These are phyloP conservation scores for Garcileccinum viscosum DNA, from an alignment of 1,284 basidiomycete species.

Conservation along the genomic window DNA sequence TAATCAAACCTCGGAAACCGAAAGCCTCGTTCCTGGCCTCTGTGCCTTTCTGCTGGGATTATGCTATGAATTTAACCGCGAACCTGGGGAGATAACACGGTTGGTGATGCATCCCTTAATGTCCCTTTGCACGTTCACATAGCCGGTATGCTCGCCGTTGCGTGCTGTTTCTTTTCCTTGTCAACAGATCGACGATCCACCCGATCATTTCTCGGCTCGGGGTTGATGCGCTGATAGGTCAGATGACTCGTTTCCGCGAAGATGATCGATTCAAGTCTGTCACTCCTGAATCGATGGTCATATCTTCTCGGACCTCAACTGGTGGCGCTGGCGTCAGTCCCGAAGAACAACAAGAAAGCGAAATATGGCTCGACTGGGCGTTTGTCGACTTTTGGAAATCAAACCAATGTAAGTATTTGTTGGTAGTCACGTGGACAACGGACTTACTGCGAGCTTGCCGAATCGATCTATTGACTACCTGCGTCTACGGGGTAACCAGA, in stretches of 20 bases:
- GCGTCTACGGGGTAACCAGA: conserved; percentile 45
- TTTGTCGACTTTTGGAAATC: conserved; percentile 99
- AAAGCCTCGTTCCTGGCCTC: conserved; percentile 88
- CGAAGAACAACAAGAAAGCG: conserved; percentile 66
- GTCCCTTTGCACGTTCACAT: neutral
- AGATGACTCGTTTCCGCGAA: conserved; percentile 86
- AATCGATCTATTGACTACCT: neutral
- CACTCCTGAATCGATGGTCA: conserved; percentile 68
- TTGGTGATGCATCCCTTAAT: conserved; percentile 36
- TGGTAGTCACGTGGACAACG: neutral
- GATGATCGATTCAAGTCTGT: conserved; percentile 91
- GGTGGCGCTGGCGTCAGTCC: conserved; percentile 10
- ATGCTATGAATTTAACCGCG: conserved; percentile 94
- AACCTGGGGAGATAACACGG: conserved; percentile 91
- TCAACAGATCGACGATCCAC: conserved; percentile 70
- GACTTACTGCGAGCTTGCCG: conserved; percentile 1
- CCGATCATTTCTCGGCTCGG: conserved; percentile 88
- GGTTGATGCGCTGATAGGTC: conserved; percentile 87
- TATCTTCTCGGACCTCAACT: conserved; percentile 48
- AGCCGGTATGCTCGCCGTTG: neutral
- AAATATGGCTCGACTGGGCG: conserved; percentile 97
- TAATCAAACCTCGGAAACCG: conserved; percentile 86
- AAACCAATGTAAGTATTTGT: conserved; percentile 81
- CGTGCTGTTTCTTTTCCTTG: neutral
- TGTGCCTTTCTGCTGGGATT: conserved; percentile 92